A percentile compares a stretch with the other conserved stretches of the same genome.
Conservation (phyloP, 1,139 yeast genomes). For the Geotrichum aggregatum region DNA sequence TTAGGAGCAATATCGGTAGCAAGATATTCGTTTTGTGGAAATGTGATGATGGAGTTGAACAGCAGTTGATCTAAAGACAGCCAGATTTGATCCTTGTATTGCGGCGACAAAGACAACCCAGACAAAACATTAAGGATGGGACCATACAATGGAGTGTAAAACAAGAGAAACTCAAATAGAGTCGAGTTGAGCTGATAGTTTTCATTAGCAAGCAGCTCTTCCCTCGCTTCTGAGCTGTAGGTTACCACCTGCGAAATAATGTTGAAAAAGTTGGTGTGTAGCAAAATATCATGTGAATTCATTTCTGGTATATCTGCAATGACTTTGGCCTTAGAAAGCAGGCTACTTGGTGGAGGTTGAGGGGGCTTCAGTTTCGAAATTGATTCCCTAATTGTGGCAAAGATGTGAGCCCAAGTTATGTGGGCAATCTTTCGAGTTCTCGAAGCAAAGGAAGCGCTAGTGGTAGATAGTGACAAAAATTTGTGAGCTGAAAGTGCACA, state of each 20-base stretch:
- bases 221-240: constrained; percentile 43
- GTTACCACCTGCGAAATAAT: constrained; percentile 49
- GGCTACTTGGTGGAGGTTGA: constrained; percentile 20
- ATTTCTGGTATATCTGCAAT: constrained; percentile 46
- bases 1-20: constrained; percentile 29
- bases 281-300: constrained; percentile 76
- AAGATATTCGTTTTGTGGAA: constrained; percentile 32
- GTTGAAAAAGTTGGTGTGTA: constrained; percentile 67
- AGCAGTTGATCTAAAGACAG: constrained; percentile 68
- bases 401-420: constrained; percentile 53
- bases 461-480: constrained; percentile 27
- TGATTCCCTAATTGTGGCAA: constrained; percentile 55
- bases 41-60: constrained; percentile 41
- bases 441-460: constrained; percentile 10
- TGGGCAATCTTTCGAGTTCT: constrained; percentile 17
- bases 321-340: constrained; percentile 24
- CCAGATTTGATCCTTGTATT: constrained; percentile 61
- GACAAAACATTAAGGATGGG: constrained; percentile 51
- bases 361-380: constrained; percentile 45
- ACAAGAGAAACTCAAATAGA: constrained; percentile 47
- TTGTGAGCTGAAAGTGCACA: constrained; percentile 49
- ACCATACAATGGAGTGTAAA: constrained; percentile 53
- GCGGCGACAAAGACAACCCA: constrained; percentile 41
- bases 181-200: constrained; percentile 35
- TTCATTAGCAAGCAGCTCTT: constrained; percentile 37